A percentile compares a stretch with the other conserved stretches of the same genome.
Evolutionary conservation across 805 yeast species (phyloP).

Genomic region (Brettanomyces custersianus): DNA sequence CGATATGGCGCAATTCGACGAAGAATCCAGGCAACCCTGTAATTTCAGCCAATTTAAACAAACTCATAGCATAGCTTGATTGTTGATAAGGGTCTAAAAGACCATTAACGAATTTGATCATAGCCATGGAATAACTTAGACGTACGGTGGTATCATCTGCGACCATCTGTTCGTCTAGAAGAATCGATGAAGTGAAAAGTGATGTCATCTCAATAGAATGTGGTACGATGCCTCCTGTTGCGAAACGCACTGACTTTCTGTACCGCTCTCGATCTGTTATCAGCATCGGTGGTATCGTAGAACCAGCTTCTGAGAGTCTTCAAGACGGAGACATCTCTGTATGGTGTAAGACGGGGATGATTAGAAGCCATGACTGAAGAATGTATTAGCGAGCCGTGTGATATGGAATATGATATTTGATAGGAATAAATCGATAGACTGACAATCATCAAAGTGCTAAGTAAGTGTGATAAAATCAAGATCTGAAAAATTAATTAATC

Average conservation of each 20-base stretch:
- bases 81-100: constrained; percentile 80
- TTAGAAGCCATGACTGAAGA: too few relatives aligned
- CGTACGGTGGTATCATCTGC: constrained; percentile 31
- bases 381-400: too few relatives aligned
- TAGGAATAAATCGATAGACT: too few relatives aligned
- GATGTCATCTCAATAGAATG: constrained; percentile 67
- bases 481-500: too few relatives aligned
- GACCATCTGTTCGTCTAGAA: constrained; percentile 30
- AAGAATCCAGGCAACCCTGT: constrained; percentile 67
- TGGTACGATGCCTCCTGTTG: constrained; percentile 55
- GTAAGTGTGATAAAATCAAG: too few relatives aligned
- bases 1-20: constrained; percentile 84
- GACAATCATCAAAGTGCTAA: too few relatives aligned
- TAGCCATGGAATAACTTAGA: constrained; percentile 59
- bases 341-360: constrained; percentile 26
- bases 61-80: constrained; percentile 67
- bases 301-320: constrained; percentile 41
- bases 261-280: constrained; percentile 36
- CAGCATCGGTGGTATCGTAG: constrained; percentile 24
- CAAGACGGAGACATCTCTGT: constrained; percentile 34
- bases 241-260: constrained; percentile 42
- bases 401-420: too few relatives aligned
- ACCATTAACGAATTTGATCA: constrained; percentile 87
- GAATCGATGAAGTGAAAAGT: constrained; percentile 39
- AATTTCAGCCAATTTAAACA: constrained; percentile 62